These are phyloP conservation scores for Liriodendron chinense DNA, from an alignment of 164 flowering plant species.

Conservation along the genomic window DNA sequence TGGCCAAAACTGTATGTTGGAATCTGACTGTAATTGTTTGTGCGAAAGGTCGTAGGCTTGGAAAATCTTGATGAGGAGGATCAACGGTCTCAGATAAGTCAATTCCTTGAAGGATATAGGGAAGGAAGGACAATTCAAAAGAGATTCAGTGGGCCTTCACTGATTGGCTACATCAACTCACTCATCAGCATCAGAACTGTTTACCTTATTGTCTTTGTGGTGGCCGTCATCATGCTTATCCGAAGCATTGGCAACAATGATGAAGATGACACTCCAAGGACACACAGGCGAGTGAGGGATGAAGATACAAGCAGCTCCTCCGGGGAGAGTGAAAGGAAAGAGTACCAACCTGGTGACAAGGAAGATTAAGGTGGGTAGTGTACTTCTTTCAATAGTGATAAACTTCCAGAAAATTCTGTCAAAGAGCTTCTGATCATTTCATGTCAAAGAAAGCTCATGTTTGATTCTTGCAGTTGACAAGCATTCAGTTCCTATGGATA, in stretches of 20 bases:
- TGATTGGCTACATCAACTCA: slow-evolving; percentile 62
- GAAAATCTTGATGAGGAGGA: slow-evolving; percentile 65
- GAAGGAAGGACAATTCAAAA: slow-evolving; percentile 60
- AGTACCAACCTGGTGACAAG: slow-evolving; percentile 47
- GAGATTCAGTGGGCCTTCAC: slow-evolving; percentile 50
- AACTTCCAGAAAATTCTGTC: background rate
- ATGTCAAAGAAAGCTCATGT: background rate
- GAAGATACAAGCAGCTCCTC: slow-evolving; percentile 28
- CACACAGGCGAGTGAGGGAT: slow-evolving; percentile 22
- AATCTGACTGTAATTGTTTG: background rate
- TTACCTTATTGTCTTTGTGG: slow-evolving; percentile 54
- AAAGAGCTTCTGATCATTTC: background rate
- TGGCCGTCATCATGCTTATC: slow-evolving; percentile 53
- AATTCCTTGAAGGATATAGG: slow-evolving; percentile 72
- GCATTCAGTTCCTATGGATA: too few relatives aligned
- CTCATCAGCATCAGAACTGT: slow-evolving; percentile 44
- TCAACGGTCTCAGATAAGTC: slow-evolving; percentile 64
- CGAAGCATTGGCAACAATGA: slow-evolving; percentile 35
- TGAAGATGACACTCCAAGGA: slow-evolving; percentile 35
- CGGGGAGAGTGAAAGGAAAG: slow-evolving; percentile 22
- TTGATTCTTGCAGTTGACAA: background rate
- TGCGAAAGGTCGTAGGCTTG: slow-evolving; percentile 48
- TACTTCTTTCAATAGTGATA: background rate
- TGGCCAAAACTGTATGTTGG: background rate
- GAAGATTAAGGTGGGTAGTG: slow-evolving; percentile 41